A percentile compares a stretch with the other conserved stretches of the same genome.
Evolutionary conservation across 768 basidiomycete species (phyloP).

Genomic region (Coprinopsis cinerea): DNA sequence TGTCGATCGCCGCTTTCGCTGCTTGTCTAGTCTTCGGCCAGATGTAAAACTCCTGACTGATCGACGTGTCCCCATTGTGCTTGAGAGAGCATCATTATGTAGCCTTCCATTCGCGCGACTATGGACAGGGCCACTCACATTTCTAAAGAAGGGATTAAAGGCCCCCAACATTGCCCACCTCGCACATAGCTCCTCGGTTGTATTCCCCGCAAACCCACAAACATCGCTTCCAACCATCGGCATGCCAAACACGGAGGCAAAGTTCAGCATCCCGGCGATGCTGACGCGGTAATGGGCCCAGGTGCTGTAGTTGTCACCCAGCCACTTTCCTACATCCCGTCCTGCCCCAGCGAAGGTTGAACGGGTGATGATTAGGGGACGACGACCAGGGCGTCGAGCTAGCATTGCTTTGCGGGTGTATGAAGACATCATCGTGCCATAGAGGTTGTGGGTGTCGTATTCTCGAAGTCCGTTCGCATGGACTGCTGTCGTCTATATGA

Average conservation of each 20-base stretch:
- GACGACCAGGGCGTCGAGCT: constrained; percentile 51
- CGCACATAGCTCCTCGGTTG: constrained; percentile 64
- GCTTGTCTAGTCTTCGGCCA: constrained; percentile 55
- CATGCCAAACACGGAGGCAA: constrained; percentile 57
- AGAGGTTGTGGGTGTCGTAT: constrained; percentile 63
- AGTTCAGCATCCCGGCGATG: constrained; percentile 62
- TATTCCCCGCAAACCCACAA: constrained; percentile 58
- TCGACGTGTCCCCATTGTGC: constrained; percentile 50
- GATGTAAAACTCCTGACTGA: constrained; percentile 62
- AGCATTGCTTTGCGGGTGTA: constrained; percentile 58
- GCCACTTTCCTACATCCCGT: constrained; percentile 64
- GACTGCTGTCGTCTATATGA: constrained; percentile 34
- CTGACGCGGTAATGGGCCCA: constrained; percentile 57
- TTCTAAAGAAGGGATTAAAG: constrained; percentile 77
- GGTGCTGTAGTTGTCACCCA: constrained; percentile 57
- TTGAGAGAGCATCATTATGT: constrained; percentile 14
- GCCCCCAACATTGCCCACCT: constrained; percentile 76
- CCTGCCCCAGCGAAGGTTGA: constrained; percentile 72
- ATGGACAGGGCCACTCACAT: constrained; percentile 38
- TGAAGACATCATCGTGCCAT: constrained; percentile 67
- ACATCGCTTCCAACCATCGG: constrained; percentile 79
- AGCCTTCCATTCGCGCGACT: neutral
- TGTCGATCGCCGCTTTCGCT: constrained; percentile 54
- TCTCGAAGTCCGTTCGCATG: constrained; percentile 55
- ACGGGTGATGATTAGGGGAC: constrained; percentile 64